A percentile compares a stretch with the other conserved stretches of the same genome.
These are phyloP conservation scores for Dictyostelium intermedium DNA, from an alignment of 78 protist species.

Conservation along the genomic window DNA sequence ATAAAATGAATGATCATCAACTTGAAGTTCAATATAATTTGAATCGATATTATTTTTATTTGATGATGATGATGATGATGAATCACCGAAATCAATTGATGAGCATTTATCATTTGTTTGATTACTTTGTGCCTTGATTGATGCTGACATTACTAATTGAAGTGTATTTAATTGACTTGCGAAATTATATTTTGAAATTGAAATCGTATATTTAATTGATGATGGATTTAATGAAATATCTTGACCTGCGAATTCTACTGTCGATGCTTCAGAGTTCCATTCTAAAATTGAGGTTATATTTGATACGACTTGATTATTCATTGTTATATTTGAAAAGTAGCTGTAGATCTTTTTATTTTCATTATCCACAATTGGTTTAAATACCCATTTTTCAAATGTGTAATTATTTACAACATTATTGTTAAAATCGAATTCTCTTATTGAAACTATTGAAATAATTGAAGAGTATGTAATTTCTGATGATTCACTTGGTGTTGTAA, in stretches of 20 bases:
- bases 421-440: background rate
- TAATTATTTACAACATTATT: background rate
- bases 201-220: slow-evolving; percentile 4
- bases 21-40: slow-evolving; percentile 1
- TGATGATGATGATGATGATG: background rate
- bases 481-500: background rate
- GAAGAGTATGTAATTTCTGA: background rate
- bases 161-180: background rate
- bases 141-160: background rate
- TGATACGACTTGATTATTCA: background rate
- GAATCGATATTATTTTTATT: background rate
- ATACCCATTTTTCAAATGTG: background rate
- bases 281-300: background rate
- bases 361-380: background rate
- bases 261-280: background rate
- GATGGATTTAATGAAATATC: background rate
- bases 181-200: background rate
- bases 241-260: background rate
- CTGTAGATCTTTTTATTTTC: background rate
- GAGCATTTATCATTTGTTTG: background rate
- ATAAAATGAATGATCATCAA: background rate
- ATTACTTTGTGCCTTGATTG: background rate
- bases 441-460: background rate
- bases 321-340: background rate
- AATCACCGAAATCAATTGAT: background rate